Evolutionary conservation across 768 basidiomycete genomes (phyloP), one percentile per base, ranked within the genome.

Genomic region (Collybia nuda): DNA sequence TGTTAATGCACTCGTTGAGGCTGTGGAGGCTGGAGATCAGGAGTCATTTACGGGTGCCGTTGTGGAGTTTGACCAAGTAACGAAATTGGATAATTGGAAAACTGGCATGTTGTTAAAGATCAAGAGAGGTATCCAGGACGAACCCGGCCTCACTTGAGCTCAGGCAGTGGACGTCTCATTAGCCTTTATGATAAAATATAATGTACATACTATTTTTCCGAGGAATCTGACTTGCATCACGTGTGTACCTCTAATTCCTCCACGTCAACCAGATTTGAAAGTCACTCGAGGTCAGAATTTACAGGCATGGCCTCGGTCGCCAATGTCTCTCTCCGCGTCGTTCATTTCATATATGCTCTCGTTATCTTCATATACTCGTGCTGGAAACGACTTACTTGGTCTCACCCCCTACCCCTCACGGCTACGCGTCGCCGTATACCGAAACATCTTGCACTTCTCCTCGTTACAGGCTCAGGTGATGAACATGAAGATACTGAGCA

Each of bases 1-100:
- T 65, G 63, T 94, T 43, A 79, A 78, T 45, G 79, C 79, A 6
- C 73, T 98, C 47, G 79, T 86, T 24, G 89, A 94, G n/a, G 84
- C 92, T 3, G 81, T 72, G 60, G 81, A 68, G 38, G 67, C 59
- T 22, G 75, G 73, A 18, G 77, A 77, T 57, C 45, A 58, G 14
- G 85, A 90, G 58, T 68, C 74, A 21, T 96, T 89, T 65, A 92
- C 90, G 5, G 85, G 72, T 15, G 85, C 86, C n/a, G 86, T 96
- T n/a, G 84, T 82, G 38, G 93, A 95, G 65, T 98, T 82, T 65
- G 94, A 98, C 67, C 86, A 93, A 63, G 82, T 98, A 53, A 89
- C 84, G 35, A 93, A 91, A 71, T 70, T 99, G 63, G 96, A 98
- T 66, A 89, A 88, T 67, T 97, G 93, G 94, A 98, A 98, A 80